Evolutionary conservation across 2,329 filamentous ascomycete species (phyloP).

Genomic region (Zymoseptoria tritici): DNA sequence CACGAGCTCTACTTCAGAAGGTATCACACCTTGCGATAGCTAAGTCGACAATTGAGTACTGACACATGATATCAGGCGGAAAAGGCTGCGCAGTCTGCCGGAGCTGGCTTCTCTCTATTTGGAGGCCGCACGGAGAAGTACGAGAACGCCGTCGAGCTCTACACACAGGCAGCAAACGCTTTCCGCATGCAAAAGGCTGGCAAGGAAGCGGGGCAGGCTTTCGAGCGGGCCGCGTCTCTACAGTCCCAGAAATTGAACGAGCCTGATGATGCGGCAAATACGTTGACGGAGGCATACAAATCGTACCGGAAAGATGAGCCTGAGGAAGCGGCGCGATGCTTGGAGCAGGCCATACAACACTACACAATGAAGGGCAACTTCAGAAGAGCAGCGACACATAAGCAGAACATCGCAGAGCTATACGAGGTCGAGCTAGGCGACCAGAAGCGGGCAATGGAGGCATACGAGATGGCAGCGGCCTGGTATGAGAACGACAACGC

Average conservation of each 20-base stretch:
- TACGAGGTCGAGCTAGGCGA: conserved; percentile 78
- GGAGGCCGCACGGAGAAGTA: conserved; percentile 82
- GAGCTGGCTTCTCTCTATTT: conserved; percentile 81
- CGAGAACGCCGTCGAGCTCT: conserved; percentile 80
- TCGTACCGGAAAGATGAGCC: conserved; percentile 82
- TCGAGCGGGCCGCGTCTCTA: conserved; percentile 75
- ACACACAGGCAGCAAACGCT: conserved; percentile 80
- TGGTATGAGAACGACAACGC: conserved; percentile 90
- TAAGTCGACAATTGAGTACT: not conserved
- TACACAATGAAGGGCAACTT: conserved; percentile 89
- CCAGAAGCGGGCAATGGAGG: conserved; percentile 67
- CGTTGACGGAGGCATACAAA: conserved; percentile 86
- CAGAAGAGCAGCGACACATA: conserved; percentile 78
- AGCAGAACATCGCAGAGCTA: conserved; percentile 80
- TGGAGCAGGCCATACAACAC: conserved; percentile 72
- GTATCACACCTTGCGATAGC: conserved; percentile 37
- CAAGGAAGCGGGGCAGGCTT: conserved; percentile 77
- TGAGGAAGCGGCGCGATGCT: conserved; percentile 70
- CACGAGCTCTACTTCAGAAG: conserved; percentile 70
- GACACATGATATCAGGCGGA: conserved; percentile 60
- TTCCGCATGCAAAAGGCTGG: conserved; percentile 82
- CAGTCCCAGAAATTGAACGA: conserved; percentile 78
- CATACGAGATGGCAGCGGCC: conserved; percentile 75
- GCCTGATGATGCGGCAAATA: conserved; percentile 85
- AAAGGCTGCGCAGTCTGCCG: conserved; percentile 66